Evolutionary conservation across 2,329 filamentous ascomycete genomes (phyloP), one percentile per base, ranked within the genome.

Genomic region (Calonectria pteridis): DNA sequence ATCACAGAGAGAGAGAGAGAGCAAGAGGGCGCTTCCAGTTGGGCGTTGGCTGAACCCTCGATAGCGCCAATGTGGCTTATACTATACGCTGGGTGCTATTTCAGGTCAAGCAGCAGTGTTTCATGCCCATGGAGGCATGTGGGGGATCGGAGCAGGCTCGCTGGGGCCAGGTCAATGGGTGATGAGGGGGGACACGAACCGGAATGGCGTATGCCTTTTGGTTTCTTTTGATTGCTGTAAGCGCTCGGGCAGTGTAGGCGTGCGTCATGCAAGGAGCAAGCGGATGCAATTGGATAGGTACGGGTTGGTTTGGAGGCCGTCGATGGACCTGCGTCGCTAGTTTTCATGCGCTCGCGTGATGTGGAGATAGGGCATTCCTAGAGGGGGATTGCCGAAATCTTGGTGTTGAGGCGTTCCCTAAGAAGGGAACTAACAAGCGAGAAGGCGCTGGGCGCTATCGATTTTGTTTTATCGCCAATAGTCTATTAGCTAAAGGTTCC

Each of bases 101-200:
- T 62, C 55, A 62, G 55, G 55, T 40, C 33, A 37, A 40, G 55
- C 55, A 62, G 40, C 9, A 26, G 43, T 62, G 55, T 62, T 62
- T 62, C 55, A 62, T 62, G n/a, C n/a, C 55, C 55, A 40, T 62
- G 33, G 55, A 62, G 55, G 55, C 55, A 18, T 62, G 55, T 62
- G 55, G 55, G 55, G 55, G 55, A 62, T 62, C 55, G 33, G 55
- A 40, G 55, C 55, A 62, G 63, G 49, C 50, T 50, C 29, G 50
- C 37, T 58, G 49, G 43, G 46, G 53, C 53, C 31, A 59, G 1
- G 18, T 59, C 29, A 59, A 59, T 59, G 33, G n/a, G 35, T 43
- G 20, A 28, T 28, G 13, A 28, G 33, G 16, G 43, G 43, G 43
- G n/a, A 46, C 43, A 13, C 43, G n/a, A 46, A 46, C 23, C 23